Percentiles rank a stretch among this genome's conserved stretches.
Conservation (phyloP, 345 rosid genomes). For the Psidium friedrichsthalianum region DNA sequence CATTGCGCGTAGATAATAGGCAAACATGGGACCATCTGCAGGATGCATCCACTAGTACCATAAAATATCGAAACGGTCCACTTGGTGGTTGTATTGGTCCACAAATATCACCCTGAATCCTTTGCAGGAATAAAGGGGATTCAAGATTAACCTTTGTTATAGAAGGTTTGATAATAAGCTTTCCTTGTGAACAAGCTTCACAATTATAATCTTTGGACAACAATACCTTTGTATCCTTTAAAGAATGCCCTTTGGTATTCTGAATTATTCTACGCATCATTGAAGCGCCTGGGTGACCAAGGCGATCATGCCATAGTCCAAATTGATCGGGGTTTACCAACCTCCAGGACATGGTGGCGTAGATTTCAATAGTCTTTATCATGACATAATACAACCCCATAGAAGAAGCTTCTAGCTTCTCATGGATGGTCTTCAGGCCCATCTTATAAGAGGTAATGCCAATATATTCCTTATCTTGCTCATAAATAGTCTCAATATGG, state of each 20-base stretch:
- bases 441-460: background rate
- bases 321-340: background rate
- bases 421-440: background rate
- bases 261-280: constrained; percentile 2
- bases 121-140: background rate
- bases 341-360: background rate
- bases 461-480: background rate
- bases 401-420: background rate
- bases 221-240: background rate
- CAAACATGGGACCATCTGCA: background rate
- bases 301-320: background rate
- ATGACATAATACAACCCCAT: background rate
- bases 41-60: background rate
- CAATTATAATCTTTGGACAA: background rate
- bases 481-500: background rate
- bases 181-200: background rate
- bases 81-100: background rate
- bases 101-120: background rate
- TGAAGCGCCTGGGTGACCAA: background rate
- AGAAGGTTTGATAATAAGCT: background rate
- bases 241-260: background rate
- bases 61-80: background rate
- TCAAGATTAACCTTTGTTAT: background rate
- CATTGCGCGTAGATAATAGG: background rate
- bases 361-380: background rate